phyloP scores from a whole-genome alignment of 768 basidiomycete genomes.

The Termitomyces sp. region DNA sequence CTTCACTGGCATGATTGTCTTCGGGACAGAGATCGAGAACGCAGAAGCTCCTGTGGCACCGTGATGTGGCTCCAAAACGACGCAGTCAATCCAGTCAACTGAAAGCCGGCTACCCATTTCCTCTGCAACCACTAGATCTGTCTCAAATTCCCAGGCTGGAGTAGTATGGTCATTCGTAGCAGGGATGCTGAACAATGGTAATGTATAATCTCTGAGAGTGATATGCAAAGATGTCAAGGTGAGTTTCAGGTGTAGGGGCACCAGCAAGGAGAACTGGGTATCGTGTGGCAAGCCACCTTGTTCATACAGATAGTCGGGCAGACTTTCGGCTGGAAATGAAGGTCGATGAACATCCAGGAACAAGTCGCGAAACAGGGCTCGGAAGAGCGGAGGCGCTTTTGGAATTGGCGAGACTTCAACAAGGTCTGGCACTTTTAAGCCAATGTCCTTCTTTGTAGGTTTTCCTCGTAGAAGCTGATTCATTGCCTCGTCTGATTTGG shows the following conservation, averaged over 20 bases:
- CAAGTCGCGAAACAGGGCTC: conserved; percentile 56
- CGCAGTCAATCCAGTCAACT: conserved; percentile 66
- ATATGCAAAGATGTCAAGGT: conserved; percentile 53
- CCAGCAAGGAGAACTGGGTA: conserved; percentile 70
- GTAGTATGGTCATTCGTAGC: conserved; percentile 28
- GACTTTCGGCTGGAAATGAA: conserved; percentile 46
- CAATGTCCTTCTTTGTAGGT: conserved; percentile 18
- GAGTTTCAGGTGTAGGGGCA: conserved; percentile 78
- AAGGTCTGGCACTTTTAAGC: conserved; percentile 33
- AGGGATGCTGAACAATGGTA: conserved; percentile 78
- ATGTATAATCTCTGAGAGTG: conserved; percentile 80
- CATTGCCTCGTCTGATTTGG: conserved; percentile 42
- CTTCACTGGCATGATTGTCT: conserved; percentile 95
- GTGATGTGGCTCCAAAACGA: conserved; percentile 51
- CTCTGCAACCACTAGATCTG: conserved; percentile 82
- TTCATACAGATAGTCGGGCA: conserved; percentile 60
- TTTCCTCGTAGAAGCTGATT: conserved; percentile 39
- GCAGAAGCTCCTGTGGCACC: conserved; percentile 44
- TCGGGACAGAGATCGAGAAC: conserved; percentile 65
- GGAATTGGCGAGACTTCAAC: conserved; percentile 30
- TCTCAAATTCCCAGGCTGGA: conserved; percentile 58
- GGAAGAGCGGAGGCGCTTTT: conserved; percentile 61
- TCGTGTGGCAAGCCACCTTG: conserved; percentile 61
- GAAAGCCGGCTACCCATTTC: conserved; percentile 69
- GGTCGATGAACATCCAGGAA: conserved; percentile 51